phyloP scores from a whole-genome alignment of 2,329 filamentous ascomycete genomes.

The Calonectria pteridis region DNA sequence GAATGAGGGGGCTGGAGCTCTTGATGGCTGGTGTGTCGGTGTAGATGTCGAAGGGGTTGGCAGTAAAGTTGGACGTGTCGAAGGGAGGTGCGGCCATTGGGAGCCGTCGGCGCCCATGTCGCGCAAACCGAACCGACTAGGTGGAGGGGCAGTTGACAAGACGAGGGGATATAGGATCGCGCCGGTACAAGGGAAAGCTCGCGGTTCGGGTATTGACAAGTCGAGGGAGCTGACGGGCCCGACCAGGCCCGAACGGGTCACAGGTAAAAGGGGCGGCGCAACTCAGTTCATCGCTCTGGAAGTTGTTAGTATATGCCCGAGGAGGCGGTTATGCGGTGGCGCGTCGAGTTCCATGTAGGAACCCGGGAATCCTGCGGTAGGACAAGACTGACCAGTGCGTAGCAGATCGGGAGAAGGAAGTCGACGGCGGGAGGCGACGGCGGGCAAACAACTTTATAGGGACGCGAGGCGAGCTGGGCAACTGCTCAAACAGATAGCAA shows the following conservation, averaged over 20 bases:
- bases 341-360: constrained; percentile 31
- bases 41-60: constrained; percentile 68
- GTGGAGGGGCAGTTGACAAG: constrained; percentile 17
- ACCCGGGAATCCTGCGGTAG: constrained; percentile 23
- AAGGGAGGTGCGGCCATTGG: constrained; percentile 67
- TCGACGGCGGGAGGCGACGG: constrained; percentile 10
- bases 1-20: constrained; percentile 52
- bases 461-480: constrained; percentile 17
- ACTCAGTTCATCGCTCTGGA: constrained; percentile 53
- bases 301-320: constrained; percentile 26
- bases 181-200: constrained; percentile 8
- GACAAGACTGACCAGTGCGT: constrained; percentile 40
- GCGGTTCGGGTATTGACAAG: constrained; percentile 26
- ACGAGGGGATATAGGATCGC: neutral
- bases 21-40: constrained; percentile 57
- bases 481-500: constrained; percentile 15
- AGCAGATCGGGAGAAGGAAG: constrained; percentile 16
- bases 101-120: constrained; percentile 45
- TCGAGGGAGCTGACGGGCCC: constrained; percentile 43
- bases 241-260: constrained; percentile 52
- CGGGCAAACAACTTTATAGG: constrained; percentile 37
- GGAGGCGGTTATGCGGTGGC: constrained; percentile 20
- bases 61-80: constrained; percentile 57
- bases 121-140: constrained; percentile 32
- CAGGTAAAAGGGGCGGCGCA: constrained; percentile 47